Evolutionary conservation across 257 asterid species (phyloP).

Genomic region (Pogostemon cablin): DNA sequence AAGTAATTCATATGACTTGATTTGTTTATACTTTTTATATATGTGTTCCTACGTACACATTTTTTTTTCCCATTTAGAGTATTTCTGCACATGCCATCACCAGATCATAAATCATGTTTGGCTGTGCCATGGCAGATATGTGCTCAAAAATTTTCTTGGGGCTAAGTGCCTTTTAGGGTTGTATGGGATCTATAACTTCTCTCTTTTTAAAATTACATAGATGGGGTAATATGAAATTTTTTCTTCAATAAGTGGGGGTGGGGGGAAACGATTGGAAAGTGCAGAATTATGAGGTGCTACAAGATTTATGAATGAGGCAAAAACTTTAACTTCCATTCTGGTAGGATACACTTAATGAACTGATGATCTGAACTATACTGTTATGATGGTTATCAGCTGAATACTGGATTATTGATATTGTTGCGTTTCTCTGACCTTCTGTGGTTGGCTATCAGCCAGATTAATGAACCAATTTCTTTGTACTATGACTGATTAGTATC

Average conservation of each 20-base stretch:
- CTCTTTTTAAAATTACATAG: conserved; percentile 12
- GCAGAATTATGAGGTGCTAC: conserved; percentile 25
- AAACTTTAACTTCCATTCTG: background rate
- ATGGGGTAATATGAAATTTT: conserved; percentile 16
- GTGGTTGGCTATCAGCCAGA: conserved; percentile 24
- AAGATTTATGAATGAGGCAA: conserved; percentile 21
- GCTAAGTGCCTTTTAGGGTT: conserved; percentile 11
- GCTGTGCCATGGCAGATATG: background rate
- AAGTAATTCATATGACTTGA: conserved; percentile 12
- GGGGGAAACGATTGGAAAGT: conserved; percentile 14
- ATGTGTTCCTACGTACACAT: conserved; percentile 6
- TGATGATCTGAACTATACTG: background rate
- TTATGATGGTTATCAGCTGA: conserved; percentile 15
- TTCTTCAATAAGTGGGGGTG: background rate
- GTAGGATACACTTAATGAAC: conserved; percentile 8
- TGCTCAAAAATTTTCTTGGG: conserved; percentile 8
- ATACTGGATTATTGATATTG: conserved; percentile 11
- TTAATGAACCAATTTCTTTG: conserved; percentile 21
- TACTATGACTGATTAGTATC: conserved; percentile 24
- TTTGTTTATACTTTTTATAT: background rate
- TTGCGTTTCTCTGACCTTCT: conserved; percentile 18
- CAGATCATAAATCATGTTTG: conserved; percentile 19
- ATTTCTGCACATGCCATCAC: conserved; percentile 12
- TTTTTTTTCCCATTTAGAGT: background rate
- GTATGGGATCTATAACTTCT: conserved; percentile 3